Evolutionary conservation across 768 basidiomycete species (phyloP).

Genomic region (Russula olivacea): DNA sequence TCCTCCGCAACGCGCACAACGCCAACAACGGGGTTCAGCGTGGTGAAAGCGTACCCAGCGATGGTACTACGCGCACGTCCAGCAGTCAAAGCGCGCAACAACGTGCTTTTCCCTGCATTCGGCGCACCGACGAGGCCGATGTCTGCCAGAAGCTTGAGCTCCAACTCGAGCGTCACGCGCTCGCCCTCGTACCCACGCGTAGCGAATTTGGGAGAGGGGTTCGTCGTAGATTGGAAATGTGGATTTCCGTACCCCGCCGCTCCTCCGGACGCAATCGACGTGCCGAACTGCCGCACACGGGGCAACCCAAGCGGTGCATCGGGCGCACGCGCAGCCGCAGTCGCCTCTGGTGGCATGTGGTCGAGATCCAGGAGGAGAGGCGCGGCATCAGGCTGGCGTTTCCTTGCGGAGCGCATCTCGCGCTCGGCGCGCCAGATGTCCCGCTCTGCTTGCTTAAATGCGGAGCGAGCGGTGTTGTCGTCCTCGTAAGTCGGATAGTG

Average conservation of each 20-base stretch:
- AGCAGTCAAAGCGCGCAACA: constrained; percentile 84
- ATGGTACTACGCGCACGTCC: constrained; percentile 69
- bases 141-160: constrained; percentile 91
- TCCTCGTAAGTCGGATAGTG: constrained; percentile 70
- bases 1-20: constrained; percentile 81
- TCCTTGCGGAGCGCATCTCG: constrained; percentile 45
- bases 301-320: constrained; percentile 62
- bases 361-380: constrained; percentile 58
- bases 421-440: constrained; percentile 56
- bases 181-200: constrained; percentile 73
- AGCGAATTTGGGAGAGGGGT: constrained; percentile 83
- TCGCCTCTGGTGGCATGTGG: constrained; percentile 36
- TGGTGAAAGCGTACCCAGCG: constrained; percentile 83
- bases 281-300: constrained; percentile 48
- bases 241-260: constrained; percentile 84
- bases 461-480: constrained; percentile 54
- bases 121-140: constrained; percentile 96
- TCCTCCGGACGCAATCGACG: constrained; percentile 73
- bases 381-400: constrained; percentile 38
- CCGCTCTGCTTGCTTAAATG: constrained; percentile 67
- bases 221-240: constrained; percentile 61
- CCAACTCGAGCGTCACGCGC: constrained; percentile 73
- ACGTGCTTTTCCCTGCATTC: constrained; percentile 89
- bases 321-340: constrained; percentile 33
- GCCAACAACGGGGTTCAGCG: constrained; percentile 88